These are phyloP conservation scores for Sideroxylon spinosum DNA, from an alignment of 179 eudicot species.

Conservation along the genomic window DNA sequence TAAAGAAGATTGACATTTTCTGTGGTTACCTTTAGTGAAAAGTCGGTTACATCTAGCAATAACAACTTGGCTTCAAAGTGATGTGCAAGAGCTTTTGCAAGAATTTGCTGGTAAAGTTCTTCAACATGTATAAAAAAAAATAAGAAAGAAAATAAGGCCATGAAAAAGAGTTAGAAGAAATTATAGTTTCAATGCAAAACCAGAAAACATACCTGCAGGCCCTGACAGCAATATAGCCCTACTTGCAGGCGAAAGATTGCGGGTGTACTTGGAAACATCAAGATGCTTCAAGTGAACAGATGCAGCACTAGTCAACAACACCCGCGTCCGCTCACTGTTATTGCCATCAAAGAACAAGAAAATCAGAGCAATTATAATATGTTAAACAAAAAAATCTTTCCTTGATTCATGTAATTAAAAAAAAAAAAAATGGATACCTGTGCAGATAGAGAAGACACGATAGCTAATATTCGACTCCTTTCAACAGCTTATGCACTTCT, in stretches of 20 bases:
- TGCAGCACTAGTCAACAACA: slow-evolving; percentile 81
- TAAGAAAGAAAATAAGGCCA: slow-evolving; percentile 15
- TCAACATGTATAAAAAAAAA: slow-evolving; percentile 17
- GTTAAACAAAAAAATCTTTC: neutral
- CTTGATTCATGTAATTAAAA: neutral
- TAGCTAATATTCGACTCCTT: too few relatives aligned
- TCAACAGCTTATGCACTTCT: neutral
- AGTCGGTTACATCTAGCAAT: slow-evolving; percentile 68
- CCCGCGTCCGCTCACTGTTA: slow-evolving; percentile 77
- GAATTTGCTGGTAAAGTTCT: slow-evolving; percentile 81
- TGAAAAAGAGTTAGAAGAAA: neutral
- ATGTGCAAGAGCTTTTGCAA: slow-evolving; percentile 82
- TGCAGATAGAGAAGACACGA: too few relatives aligned
- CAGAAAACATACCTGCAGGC: slow-evolving; percentile 66
- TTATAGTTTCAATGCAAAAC: neutral
- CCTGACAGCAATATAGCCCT: slow-evolving; percentile 87
- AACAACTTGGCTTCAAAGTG: slow-evolving; percentile 83
- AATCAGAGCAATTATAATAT: neutral
- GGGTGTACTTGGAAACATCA: slow-evolving; percentile 86
- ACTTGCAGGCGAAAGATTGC: slow-evolving; percentile 91
- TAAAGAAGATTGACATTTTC: neutral
- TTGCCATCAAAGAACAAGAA: slow-evolving; percentile 20
- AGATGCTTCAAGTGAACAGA: slow-evolving; percentile 83
- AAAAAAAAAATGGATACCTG: too few relatives aligned
- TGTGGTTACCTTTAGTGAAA: slow-evolving; percentile 67